A percentile compares a stretch with the other conserved stretches of the same genome.
phyloP scores from a whole-genome alignment of 129 eudicot species.

The Saposhnikovia divaricata region DNA sequence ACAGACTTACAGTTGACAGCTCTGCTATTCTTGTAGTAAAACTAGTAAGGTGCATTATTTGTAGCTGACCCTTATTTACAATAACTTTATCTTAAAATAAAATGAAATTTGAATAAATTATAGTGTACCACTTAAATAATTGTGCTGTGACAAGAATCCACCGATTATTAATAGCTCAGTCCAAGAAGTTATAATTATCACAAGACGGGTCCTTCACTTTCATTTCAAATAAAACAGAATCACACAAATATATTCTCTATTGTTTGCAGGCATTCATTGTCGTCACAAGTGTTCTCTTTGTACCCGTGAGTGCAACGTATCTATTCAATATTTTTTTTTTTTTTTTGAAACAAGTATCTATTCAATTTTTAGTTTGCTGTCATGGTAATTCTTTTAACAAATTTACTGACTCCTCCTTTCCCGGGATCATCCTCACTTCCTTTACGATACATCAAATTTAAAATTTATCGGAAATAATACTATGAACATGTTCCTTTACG shows the following conservation, averaged over 20 bases:
- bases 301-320: slow-evolving; percentile 4
- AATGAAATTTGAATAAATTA: background rate
- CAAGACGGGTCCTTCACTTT: background rate
- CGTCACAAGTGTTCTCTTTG: slow-evolving; percentile 1
- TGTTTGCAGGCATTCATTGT: background rate
- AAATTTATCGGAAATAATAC: background rate
- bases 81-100: background rate
- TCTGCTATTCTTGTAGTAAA: background rate
- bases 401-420: too few species aligned
- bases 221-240: background rate
- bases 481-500: background rate
- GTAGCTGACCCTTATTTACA: background rate
- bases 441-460: too few species aligned
- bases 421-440: too few species aligned
- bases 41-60: background rate
- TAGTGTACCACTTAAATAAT: background rate
- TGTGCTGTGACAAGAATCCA: background rate
- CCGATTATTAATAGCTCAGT: background rate
- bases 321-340: too few species aligned
- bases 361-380: background rate
- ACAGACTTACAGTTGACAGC: background rate
- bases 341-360: too few species aligned
- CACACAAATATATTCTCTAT: background rate
- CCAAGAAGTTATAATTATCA: slow-evolving; percentile 5
- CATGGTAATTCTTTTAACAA: background rate